phyloP scores from a whole-genome alignment of 495 filamentous ascomycete species.

The Neurospora terricola region DNA sequence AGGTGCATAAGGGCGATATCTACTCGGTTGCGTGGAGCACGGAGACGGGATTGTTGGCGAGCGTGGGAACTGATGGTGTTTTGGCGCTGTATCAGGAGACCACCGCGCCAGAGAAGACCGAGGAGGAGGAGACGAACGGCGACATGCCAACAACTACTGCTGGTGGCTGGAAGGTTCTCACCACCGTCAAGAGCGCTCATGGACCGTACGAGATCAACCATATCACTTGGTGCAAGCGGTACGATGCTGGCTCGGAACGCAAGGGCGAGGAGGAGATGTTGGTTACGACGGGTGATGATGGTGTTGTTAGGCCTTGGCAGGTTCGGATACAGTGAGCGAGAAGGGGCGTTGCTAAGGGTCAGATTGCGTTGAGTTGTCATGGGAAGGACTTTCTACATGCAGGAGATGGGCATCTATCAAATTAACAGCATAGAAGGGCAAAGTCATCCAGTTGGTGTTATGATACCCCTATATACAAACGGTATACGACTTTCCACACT shows the following conservation, averaged over 20 bases:
- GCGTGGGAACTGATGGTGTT: conserved; percentile 74
- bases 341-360: neutral
- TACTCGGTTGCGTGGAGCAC: conserved; percentile 77
- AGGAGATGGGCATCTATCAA: neutral
- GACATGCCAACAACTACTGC: conserved; percentile 5
- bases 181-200: conserved; percentile 59
- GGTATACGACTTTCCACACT: neutral
- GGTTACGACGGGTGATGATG: conserved; percentile 74
- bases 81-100: conserved; percentile 71
- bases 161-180: conserved; percentile 60
- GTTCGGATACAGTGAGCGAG: conserved; percentile 12
- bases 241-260: conserved; percentile 39
- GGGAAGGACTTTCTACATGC: neutral
- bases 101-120: conserved; percentile 14
- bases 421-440: too few relatives aligned
- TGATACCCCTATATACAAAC: neutral
- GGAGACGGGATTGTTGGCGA: conserved; percentile 63
- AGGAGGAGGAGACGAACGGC: conserved; percentile 21
- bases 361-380: neutral
- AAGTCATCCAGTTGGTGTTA: neutral
- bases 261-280: conserved; percentile 59
- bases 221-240: conserved; percentile 64
- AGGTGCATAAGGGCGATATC: conserved; percentile 64
- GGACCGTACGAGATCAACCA: conserved; percentile 92
- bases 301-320: conserved; percentile 62